A percentile compares a stretch with the other conserved stretches of the same genome.
Evolutionary conservation across 2,329 filamentous ascomycete genomes (phyloP).

Genomic region (Fusarium chaquense): DNA sequence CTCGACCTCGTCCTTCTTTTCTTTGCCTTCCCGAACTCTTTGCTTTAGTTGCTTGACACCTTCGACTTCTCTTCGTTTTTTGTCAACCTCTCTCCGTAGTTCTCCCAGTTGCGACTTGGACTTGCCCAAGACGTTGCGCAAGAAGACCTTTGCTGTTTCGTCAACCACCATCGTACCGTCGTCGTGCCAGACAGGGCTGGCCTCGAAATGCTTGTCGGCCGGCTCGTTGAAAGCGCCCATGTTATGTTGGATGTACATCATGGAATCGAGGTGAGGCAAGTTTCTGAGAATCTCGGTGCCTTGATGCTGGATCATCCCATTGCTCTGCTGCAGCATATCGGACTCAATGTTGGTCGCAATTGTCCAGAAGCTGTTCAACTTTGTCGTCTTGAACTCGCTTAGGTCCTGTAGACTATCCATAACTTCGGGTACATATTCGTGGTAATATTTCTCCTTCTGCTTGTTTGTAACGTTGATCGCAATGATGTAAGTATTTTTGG

Average conservation of each 20-base stretch:
- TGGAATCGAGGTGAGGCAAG: conserved; percentile 87
- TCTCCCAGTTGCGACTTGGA: conserved; percentile 88
- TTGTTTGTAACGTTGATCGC: conserved; percentile 97
- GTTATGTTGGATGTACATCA: conserved; percentile 98
- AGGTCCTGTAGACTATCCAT: conserved; percentile 94
- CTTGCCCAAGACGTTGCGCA: conserved; percentile 92
- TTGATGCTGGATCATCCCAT: conserved; percentile 77
- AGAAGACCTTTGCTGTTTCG: conserved; percentile 86
- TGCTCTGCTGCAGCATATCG: conserved; percentile 80
- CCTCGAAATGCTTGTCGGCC: conserved; percentile 85
- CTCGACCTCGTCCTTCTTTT: conserved; percentile 89
- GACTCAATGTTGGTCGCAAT: conserved; percentile 83
- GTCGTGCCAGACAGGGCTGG: conserved; percentile 97
- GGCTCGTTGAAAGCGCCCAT: conserved; percentile 86
- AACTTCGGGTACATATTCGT: conserved; percentile 94
- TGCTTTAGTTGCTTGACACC: conserved; percentile 78
- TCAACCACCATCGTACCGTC: conserved; percentile 88
- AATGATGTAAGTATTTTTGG: conserved; percentile 98
- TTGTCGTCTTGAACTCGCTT: conserved; percentile 86
- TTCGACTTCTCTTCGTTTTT: conserved; percentile 88
- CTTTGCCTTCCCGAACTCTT: conserved; percentile 82
- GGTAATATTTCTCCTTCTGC: conserved; percentile 96
- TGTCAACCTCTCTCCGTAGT: conserved; percentile 84
- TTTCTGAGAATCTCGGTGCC: conserved; percentile 87
- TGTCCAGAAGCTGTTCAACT: conserved; percentile 88